Evolutionary conservation across 768 basidiomycete genomes (phyloP).

Genomic region (Melanogaster broomeanus): DNA sequence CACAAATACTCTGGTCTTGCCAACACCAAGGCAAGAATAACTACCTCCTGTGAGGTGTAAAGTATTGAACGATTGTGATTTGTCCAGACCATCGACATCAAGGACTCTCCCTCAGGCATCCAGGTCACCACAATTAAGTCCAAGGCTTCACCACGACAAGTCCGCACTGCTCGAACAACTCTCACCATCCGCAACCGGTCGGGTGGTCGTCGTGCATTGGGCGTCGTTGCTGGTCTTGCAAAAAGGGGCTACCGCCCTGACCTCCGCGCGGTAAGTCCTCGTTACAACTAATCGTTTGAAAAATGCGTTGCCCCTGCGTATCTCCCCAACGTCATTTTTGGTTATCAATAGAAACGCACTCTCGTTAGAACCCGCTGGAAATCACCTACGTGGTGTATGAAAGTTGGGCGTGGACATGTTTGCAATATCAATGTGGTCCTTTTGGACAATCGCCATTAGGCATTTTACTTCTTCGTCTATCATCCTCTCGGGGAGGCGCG

Average conservation of each 20-base stretch:
- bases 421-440: conserved; percentile 62
- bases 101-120: conserved; percentile 55
- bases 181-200: conserved; percentile 65
- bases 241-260: conserved; percentile 79
- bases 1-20: conserved; percentile 89
- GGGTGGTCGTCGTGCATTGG: conserved; percentile 68
- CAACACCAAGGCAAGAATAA: conserved; percentile 66
- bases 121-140: conserved; percentile 67
- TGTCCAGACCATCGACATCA: conserved; percentile 64
- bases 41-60: not conserved
- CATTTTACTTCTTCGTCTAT: conserved; percentile 30
- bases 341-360: conserved; percentile 51
- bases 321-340: not conserved
- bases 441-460: conserved; percentile 21
- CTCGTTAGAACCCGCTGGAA: conserved; percentile 93
- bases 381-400: conserved; percentile 60
- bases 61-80: not conserved
- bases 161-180: conserved; percentile 49
- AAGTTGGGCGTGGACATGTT: conserved; percentile 92
- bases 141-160: conserved; percentile 53
- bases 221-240: conserved; percentile 58
- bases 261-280: conserved; percentile 68
- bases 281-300: not conserved
- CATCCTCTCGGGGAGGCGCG: conserved; percentile 31
- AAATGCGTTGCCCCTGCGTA: not conserved